phyloP scores from a whole-genome alignment of 2,329 filamentous ascomycete species.

The Stromatinia cepivora region DNA sequence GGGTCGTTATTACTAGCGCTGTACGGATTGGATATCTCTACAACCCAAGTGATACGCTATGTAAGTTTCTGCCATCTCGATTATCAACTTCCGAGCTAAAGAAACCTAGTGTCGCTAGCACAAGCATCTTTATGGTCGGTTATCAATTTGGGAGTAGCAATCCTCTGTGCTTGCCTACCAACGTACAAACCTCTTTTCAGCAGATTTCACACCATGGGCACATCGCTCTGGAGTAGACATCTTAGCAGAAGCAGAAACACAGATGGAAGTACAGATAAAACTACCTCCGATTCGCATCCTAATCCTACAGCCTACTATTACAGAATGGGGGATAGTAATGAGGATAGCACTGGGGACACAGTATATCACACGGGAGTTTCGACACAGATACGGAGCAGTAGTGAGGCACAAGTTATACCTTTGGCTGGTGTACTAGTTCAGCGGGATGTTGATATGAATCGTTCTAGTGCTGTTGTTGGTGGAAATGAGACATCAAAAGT shows the following conservation, averaged over 20 bases:
- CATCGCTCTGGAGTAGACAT: background rate
- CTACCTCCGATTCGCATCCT: background rate
- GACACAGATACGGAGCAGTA: background rate
- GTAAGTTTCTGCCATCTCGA: background rate
- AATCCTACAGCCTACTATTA: background rate
- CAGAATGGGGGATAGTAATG: background rate
- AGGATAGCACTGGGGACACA: background rate
- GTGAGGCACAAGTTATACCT: background rate
- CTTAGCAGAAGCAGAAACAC: background rate
- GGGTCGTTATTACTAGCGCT: background rate
- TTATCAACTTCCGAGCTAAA: background rate
- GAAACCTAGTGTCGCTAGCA: background rate
- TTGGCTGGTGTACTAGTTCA: background rate
- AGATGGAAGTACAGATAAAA: background rate
- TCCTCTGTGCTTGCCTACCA: constrained; percentile 1
- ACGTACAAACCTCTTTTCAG: background rate
- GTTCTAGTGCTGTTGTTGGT: background rate
- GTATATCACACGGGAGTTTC: background rate
- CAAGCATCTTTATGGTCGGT: constrained; percentile 4
- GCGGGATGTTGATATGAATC: background rate
- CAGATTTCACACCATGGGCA: background rate
- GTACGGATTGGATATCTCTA: background rate
- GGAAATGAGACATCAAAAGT: background rate
- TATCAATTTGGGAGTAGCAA: background rate
- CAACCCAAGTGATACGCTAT: background rate